These are phyloP conservation scores for Bimuria novae-zelandiae DNA, from an alignment of 2,329 filamentous ascomycete species.

Conservation along the genomic window DNA sequence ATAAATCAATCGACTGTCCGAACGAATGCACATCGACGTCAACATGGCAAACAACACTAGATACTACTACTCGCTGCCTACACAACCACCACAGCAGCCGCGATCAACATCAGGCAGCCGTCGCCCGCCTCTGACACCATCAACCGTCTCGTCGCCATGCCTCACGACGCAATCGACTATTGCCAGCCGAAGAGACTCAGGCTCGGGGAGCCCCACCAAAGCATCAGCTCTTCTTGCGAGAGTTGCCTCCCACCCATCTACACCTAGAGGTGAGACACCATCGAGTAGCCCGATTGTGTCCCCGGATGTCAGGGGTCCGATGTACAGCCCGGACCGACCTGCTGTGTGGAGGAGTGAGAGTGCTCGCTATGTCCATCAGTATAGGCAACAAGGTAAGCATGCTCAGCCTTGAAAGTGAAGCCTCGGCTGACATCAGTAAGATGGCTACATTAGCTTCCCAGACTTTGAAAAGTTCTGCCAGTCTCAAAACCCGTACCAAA, in stretches of 20 bases:
- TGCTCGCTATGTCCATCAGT: slow-evolving; percentile 43
- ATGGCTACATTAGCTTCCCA: slow-evolving; percentile 73
- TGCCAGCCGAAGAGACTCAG: slow-evolving; percentile 47
- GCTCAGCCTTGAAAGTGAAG: background rate
- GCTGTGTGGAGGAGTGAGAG: slow-evolving; percentile 44
- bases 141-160: slow-evolving; percentile 52
- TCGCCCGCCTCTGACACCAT: slow-evolving; percentile 51
- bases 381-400: slow-evolving; percentile 45
- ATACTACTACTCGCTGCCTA: slow-evolving; percentile 47
- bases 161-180: slow-evolving; percentile 48
- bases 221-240: slow-evolving; percentile 50
- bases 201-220: slow-evolving; percentile 48
- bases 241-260: slow-evolving; percentile 49
- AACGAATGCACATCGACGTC: slow-evolving; percentile 16
- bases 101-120: slow-evolving; percentile 42
- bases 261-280: slow-evolving; percentile 44
- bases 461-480: slow-evolving; percentile 70
- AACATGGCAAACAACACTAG: slow-evolving; percentile 41
- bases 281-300: slow-evolving; percentile 36
- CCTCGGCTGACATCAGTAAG: slow-evolving; percentile 32
- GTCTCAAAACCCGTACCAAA: slow-evolving; percentile 34
- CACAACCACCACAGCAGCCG: slow-evolving; percentile 36
- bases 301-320: slow-evolving; percentile 29
- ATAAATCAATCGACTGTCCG: slow-evolving; percentile 1
- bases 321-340: slow-evolving; percentile 37